Percentiles rank a stretch among this genome's conserved stretches.
Conservation (phyloP, 1,284 basidiomycete genomes). For the Kalmanozyma brasiliensis region DNA sequence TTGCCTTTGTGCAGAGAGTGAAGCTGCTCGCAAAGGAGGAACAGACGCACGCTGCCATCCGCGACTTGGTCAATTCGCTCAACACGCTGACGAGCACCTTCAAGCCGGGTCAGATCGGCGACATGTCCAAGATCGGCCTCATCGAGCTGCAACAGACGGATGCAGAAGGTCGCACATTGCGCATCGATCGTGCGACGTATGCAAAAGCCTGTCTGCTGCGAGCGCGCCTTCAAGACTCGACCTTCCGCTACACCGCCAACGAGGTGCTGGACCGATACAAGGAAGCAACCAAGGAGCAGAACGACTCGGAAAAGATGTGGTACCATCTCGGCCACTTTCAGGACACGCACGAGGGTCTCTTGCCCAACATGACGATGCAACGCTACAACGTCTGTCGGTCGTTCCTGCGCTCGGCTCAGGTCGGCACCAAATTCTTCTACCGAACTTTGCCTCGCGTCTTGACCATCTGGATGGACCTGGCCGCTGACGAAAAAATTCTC, state of each 20-base stretch:
- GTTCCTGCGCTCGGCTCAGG: slow-evolving; percentile 79
- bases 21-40: slow-evolving; percentile 85
- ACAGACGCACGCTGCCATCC: slow-evolving; percentile 85
- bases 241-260: slow-evolving; percentile 80
- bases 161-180: slow-evolving; percentile 17
- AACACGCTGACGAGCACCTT: slow-evolving; percentile 25
- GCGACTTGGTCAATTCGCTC: slow-evolving; percentile 86
- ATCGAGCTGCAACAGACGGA: slow-evolving; percentile 39
- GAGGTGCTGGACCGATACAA: slow-evolving; percentile 71
- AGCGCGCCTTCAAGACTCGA: slow-evolving; percentile 92
- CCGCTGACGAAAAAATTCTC: slow-evolving; percentile 72
- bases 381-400: slow-evolving; percentile 74
- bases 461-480: slow-evolving; percentile 93
- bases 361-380: slow-evolving; percentile 67
- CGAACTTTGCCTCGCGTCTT: slow-evolving; percentile 93
- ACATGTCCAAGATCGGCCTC: slow-evolving; percentile 12
- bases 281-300: slow-evolving; percentile 70
- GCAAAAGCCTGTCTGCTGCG: slow-evolving; percentile 83
- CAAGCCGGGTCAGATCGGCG: slow-evolving; percentile 27
- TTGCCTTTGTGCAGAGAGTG: slow-evolving; percentile 89
- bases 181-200: slow-evolving; percentile 28
- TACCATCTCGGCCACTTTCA: slow-evolving; percentile 54
- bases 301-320: slow-evolving; percentile 72
- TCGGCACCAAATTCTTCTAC: slow-evolving; percentile 95
- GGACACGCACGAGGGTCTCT: slow-evolving; percentile 69